Evolutionary conservation across 352 stramenopile species (phyloP), one percentile per base, ranked within the genome.

Genomic region (Globisporangium carolinianum): DNA sequence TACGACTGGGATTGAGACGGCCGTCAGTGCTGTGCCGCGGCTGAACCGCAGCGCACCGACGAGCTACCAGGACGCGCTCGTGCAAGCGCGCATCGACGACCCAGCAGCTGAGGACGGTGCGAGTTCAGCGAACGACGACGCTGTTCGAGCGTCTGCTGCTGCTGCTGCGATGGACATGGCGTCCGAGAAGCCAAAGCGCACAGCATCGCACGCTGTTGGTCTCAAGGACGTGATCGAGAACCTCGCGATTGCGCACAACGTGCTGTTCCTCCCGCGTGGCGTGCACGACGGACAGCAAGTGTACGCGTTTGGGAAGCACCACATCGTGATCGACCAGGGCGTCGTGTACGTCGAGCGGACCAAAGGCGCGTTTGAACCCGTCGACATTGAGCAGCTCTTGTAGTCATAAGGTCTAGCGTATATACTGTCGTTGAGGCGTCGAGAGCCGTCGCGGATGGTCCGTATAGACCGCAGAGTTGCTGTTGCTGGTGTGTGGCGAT

Each of bases 191-290:
- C 56, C 53, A 45, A 62, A 71, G 17, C 36, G 56, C 18, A 52
- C 63, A 39, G 51, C 60, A 18, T 43, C 60, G 65, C 74, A 79
- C 62, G 72, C 50, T 4, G 74, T 96, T 17, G 78, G 75, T 3
- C 57, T 96, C 48, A 87, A 87, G 55, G 88, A 96, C 39, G 76
- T 94, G 18, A 72, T 96, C 10, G 85, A 94, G 66, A 82, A 86
- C 37, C 58, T 93, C 47, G 86, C 86, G 53, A 86, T 91, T 47
- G 67, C 73, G 38, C 68, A 92, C 55, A 80, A 94, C 60, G 60
- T 96, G 43, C 82, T 65, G 47, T 96, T 95, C 62, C 81, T 89
- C 65, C 82, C 84, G 36, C 91, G 89, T 67, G 74, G 79, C 1
- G 64, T 71, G 12, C 78, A 90, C 58, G 79, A 94, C 53, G 86